Conservation (phyloP, 2,329 filamentous ascomycete genomes). For the Talaromyces piceae region DNA sequence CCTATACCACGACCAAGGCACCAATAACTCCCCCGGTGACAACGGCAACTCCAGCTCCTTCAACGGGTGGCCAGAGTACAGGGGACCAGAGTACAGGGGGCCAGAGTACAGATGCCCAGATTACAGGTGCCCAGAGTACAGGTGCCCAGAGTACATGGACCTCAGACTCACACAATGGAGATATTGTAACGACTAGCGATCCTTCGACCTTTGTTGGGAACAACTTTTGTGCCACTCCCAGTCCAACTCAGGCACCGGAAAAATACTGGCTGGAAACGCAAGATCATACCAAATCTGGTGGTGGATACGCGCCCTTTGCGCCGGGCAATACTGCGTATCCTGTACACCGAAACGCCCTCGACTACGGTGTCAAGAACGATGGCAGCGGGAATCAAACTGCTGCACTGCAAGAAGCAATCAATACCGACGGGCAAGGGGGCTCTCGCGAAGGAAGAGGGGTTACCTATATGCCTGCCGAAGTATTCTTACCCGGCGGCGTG, state of each 20-base stretch:
- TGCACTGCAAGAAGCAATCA: constrained; percentile 14
- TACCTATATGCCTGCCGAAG: constrained; percentile 20
- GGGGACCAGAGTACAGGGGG: neutral
- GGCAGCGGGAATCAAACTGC: constrained; percentile 11
- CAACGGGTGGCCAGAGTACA: neutral
- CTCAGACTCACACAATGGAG: neutral
- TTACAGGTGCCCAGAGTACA: neutral
- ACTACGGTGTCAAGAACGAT: constrained; percentile 12
- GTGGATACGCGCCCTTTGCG: constrained; percentile 14
- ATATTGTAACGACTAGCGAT: neutral
- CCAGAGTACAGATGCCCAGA: neutral
- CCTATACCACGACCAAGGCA: neutral
- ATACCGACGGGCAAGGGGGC: constrained; percentile 13
- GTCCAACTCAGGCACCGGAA: neutral
- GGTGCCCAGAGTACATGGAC: neutral
- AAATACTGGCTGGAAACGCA: constrained; percentile 14
- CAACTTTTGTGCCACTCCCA: constrained; percentile 1
- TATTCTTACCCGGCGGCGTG: constrained; percentile 24
- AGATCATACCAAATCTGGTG: constrained; percentile 12
- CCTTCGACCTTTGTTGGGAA: neutral
- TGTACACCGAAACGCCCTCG: constrained; percentile 13
- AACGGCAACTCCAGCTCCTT: neutral
- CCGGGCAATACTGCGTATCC: constrained; percentile 11
- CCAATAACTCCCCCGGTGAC: neutral
- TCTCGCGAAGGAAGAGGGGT: constrained; percentile 13